phyloP scores from a whole-genome alignment of 805 yeast genomes.

The Nakazawaea molendinolei region DNA sequence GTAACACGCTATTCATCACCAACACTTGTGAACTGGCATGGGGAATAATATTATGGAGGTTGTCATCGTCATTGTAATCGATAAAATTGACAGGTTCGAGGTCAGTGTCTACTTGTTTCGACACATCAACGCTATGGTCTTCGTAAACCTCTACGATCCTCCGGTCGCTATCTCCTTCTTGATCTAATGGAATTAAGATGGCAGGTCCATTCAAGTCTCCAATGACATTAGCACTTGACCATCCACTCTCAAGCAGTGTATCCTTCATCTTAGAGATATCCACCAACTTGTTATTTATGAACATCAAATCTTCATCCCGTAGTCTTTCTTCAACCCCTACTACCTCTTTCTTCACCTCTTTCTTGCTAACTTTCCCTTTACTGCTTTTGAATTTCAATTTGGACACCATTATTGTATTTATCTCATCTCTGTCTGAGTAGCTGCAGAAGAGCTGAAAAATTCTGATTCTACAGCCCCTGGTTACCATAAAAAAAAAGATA shows the following conservation, averaged over 20 bases:
- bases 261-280: slow-evolving; percentile 16
- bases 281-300: slow-evolving; percentile 18
- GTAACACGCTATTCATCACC: slow-evolving; percentile 18
- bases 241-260: slow-evolving; percentile 19
- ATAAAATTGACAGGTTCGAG: slow-evolving; percentile 17
- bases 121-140: slow-evolving; percentile 12
- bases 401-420: slow-evolving; percentile 21
- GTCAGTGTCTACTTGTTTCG: slow-evolving; percentile 13
- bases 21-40: slow-evolving; percentile 21
- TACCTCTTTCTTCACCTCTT: neutral
- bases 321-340: slow-evolving; percentile 1
- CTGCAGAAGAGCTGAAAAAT: neutral
- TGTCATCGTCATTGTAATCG: slow-evolving; percentile 1
- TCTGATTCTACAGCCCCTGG: neutral
- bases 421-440: neutral
- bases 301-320: slow-evolving; percentile 14
- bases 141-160: slow-evolving; percentile 12
- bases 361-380: slow-evolving; percentile 15
- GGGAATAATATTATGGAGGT: slow-evolving; percentile 20
- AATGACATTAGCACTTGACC: slow-evolving; percentile 21
- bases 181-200: slow-evolving; percentile 14
- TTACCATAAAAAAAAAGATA: too few species aligned
- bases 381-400: slow-evolving; percentile 26
- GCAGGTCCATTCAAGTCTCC: slow-evolving; percentile 23
- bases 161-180: slow-evolving; percentile 1